Percentiles rank a stretch among this genome's conserved stretches.
phyloP scores from a whole-genome alignment of 164 flowering plant genomes.

The Euptelea pleiosperma region DNA sequence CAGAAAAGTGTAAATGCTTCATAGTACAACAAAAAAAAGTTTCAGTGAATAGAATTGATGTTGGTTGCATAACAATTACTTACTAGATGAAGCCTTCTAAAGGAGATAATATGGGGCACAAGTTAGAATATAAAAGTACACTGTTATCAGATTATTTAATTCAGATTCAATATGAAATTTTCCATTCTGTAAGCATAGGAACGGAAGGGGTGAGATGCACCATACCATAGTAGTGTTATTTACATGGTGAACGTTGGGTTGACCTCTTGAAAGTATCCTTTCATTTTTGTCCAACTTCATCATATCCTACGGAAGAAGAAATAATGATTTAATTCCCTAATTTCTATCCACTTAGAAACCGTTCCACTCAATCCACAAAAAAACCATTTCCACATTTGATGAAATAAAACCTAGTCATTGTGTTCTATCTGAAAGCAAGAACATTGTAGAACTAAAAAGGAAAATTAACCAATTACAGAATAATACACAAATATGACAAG shows the following conservation, averaged over 20 bases:
- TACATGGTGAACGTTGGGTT: conserved; percentile 73
- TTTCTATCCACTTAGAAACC: neutral
- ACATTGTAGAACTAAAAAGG: no score
- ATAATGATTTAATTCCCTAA: neutral
- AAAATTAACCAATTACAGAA: no score
- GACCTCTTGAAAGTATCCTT: conserved; percentile 55
- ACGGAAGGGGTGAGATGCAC: neutral
- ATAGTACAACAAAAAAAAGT: no score
- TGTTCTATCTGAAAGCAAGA: no score
- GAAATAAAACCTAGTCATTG: no score
- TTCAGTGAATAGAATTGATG: neutral
- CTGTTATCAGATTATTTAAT: no score
- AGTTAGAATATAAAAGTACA: neutral
- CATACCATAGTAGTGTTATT: conserved; percentile 68
- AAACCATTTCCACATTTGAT: neutral
- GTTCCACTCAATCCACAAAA: neutral
- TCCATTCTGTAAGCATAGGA: neutral
- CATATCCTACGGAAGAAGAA: conserved; percentile 58
- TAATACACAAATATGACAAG: no score
- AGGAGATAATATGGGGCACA: neutral
- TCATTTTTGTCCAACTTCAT: conserved; percentile 75
- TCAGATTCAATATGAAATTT: neutral
- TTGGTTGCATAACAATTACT: neutral
- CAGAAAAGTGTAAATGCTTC: neutral
- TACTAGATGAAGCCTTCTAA: neutral